Evolutionary conservation across 495 filamentous ascomycete genomes (phyloP).

Genomic region (Alectoria sarmentosa): DNA sequence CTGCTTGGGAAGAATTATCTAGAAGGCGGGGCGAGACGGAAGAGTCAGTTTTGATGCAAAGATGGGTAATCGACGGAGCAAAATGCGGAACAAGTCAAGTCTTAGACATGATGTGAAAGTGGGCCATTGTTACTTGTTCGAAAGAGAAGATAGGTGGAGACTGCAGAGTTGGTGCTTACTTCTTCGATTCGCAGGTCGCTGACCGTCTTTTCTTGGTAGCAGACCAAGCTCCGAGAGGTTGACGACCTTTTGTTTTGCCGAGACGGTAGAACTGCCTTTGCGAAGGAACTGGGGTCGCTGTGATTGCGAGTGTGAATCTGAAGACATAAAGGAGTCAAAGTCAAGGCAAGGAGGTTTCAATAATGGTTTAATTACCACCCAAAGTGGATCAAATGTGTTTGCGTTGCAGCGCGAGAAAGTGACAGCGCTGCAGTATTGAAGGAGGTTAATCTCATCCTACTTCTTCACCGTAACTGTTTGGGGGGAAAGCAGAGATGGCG

Average conservation of each 20-base stretch:
- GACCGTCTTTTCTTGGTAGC: slow-evolving; percentile 24
- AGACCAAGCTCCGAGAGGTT: slow-evolving; percentile 27
- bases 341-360: neutral
- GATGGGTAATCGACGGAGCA: neutral
- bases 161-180: slow-evolving; percentile 21
- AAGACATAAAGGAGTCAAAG: slow-evolving; percentile 27
- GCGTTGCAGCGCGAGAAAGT: slow-evolving; percentile 5
- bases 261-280: slow-evolving; percentile 16
- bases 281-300: slow-evolving; percentile 23
- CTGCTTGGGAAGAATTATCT: slow-evolving; percentile 41
- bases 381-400: slow-evolving; percentile 2
- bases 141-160: neutral
- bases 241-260: slow-evolving; percentile 18
- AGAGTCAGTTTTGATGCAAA: slow-evolving; percentile 20
- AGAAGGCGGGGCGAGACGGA: slow-evolving; percentile 38
- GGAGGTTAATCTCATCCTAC: slow-evolving; percentile 5
- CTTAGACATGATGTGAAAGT: slow-evolving; percentile 10
- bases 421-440: neutral
- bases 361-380: neutral
- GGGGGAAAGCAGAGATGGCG: neutral
- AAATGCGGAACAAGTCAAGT: slow-evolving; percentile 7
- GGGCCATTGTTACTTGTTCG: neutral
- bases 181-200: slow-evolving; percentile 23
- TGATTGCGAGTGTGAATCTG: slow-evolving; percentile 16
- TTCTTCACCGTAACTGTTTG: neutral